Conservation (phyloP, 2,329 filamentous ascomycete genomes). For the Helicocarpus griseus region DNA sequence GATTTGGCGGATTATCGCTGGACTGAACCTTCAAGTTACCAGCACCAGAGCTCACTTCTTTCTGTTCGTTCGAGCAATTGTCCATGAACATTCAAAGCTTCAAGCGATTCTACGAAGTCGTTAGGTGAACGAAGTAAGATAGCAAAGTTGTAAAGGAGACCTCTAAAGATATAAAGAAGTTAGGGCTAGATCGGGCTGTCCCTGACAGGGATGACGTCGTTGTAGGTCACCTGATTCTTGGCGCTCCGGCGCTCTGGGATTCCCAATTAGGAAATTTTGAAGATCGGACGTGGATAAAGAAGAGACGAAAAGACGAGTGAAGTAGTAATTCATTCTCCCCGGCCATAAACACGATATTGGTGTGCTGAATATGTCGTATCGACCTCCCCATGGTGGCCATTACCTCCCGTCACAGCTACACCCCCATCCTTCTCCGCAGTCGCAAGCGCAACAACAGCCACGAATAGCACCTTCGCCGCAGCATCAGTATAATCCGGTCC, state of each 20-base stretch:
- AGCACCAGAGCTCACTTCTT: too few relatives aligned
- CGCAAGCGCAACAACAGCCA: conserved; percentile 21
- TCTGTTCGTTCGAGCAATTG: too few relatives aligned
- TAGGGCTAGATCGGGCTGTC: too few relatives aligned
- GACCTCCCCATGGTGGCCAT: conserved; percentile 32
- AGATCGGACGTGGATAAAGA: not conserved
- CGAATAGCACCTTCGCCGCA: conserved; percentile 23
- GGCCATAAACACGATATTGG: not conserved
- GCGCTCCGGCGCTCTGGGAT: not conserved
- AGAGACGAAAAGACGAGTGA: not conserved
- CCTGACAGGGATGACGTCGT: not conserved
- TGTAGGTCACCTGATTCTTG: not conserved
- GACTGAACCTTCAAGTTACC: too few relatives aligned
- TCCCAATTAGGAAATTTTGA: not conserved
- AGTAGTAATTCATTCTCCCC: not conserved
- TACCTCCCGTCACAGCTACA: conserved; percentile 20
- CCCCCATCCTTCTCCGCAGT: conserved; percentile 14
- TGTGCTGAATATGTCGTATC: conserved; percentile 26
- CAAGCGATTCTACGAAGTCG: too few relatives aligned
- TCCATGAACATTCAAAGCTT: too few relatives aligned
- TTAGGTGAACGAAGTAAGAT: too few relatives aligned
- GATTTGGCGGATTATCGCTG: too few relatives aligned
- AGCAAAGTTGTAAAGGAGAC: too few relatives aligned
- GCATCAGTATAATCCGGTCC: conserved; percentile 21
- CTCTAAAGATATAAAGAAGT: too few relatives aligned